Evolutionary conservation across 2,329 filamentous ascomycete species (phyloP).

Genomic region (Aspergillus sergii): DNA sequence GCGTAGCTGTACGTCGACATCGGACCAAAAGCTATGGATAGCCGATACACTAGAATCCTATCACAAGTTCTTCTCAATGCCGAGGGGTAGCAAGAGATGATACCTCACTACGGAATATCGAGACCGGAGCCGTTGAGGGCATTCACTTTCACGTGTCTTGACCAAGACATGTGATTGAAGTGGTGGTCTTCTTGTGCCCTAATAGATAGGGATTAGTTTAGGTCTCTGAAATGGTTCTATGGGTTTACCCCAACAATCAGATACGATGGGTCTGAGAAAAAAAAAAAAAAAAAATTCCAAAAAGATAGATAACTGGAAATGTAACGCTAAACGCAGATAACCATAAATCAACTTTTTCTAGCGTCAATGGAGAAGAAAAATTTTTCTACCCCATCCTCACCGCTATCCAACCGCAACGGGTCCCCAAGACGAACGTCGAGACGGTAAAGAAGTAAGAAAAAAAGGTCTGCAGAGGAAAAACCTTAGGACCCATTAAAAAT

Average conservation of each 20-base stretch:
- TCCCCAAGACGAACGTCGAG: neutral
- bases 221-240: neutral
- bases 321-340: neutral
- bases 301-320: neutral
- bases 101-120: neutral
- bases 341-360: constrained; percentile 2
- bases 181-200: neutral
- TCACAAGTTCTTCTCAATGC: neutral
- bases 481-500: neutral
- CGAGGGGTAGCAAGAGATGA: neutral
- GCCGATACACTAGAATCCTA: neutral
- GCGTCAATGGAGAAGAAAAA: neutral
- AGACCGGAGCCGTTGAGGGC: neutral
- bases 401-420: neutral
- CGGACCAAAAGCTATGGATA: neutral
- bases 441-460: neutral
- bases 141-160: neutral
- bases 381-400: neutral
- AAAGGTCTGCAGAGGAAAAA: neutral
- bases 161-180: constrained; percentile 1
- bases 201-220: neutral
- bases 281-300: neutral
- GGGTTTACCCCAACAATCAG: neutral
- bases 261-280: neutral
- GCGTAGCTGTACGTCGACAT: neutral